phyloP scores from a whole-genome alignment of 495 filamentous ascomycete genomes.

The Lindgomyces ingoldianus region DNA sequence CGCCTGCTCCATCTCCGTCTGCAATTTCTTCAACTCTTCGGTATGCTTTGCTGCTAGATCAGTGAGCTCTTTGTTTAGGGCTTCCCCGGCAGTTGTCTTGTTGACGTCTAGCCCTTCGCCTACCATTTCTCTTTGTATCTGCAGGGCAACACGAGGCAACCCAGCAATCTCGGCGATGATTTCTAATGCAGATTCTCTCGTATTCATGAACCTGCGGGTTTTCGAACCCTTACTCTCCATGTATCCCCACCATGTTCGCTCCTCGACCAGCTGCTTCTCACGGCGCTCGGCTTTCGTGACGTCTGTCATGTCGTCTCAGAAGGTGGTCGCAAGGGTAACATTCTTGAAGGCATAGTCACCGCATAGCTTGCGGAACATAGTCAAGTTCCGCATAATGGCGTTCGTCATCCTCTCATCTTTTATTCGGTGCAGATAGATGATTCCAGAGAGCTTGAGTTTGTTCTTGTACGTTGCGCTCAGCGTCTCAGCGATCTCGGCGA shows the following conservation, averaged over 20 bases:
- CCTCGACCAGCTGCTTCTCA: neutral
- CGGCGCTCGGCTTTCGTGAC: neutral
- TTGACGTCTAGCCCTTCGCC: neutral
- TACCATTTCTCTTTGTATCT: slow-evolving; percentile 8
- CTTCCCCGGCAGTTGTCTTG: neutral
- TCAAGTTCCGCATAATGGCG: neutral
- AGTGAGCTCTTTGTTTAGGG: neutral
- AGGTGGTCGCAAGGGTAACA: slow-evolving; percentile 4
- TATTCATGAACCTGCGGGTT: neutral
- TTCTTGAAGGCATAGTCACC: neutral
- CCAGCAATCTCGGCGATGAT: neutral
- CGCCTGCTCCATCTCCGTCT: neutral
- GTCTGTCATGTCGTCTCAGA: slow-evolving; percentile 1
- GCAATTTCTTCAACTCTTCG: neutral
- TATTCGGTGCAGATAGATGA: slow-evolving; percentile 9
- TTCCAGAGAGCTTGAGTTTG: neutral
- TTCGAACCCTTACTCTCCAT: neutral
- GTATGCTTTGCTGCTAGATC: neutral
- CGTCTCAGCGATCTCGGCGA: neutral
- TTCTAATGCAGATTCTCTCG: neutral
- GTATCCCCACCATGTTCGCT: neutral
- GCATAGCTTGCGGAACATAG: slow-evolving; percentile 10
- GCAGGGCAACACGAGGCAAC: neutral
- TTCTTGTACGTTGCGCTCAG: neutral
- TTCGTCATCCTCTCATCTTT: neutral